Evolutionary conservation across 331 rosid genomes (phyloP).

Genomic region (Telfairia occidentalis): DNA sequence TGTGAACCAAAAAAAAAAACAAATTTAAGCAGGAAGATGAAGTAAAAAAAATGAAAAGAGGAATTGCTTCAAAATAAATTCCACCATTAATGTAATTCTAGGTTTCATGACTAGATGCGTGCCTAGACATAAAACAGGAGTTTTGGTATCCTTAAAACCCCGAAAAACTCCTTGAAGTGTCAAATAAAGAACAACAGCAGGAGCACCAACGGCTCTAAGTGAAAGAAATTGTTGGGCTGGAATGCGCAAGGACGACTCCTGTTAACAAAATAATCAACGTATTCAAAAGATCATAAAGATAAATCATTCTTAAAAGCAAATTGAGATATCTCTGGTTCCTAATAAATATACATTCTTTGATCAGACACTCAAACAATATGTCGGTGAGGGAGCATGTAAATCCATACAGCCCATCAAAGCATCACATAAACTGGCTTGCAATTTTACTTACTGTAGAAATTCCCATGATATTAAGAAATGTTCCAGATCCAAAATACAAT

Average conservation of each 20-base stretch:
- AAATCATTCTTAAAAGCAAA: not conserved
- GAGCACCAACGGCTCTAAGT: slow-evolving; percentile 89
- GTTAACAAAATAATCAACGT: slow-evolving; percentile 19
- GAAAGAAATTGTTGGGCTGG: slow-evolving; percentile 60
- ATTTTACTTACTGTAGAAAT: slow-evolving; percentile 49
- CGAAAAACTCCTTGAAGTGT: slow-evolving; percentile 98
- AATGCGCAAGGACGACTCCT: slow-evolving; percentile 56
- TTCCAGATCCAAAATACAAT: slow-evolving; percentile 58
- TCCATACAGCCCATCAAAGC: not conserved
- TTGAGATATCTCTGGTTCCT: not conserved
- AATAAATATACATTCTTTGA: not conserved
- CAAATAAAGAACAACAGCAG: slow-evolving; percentile 89
- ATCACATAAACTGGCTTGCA: not conserved
- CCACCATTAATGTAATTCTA: slow-evolving; percentile 7
- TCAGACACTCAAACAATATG: not conserved
- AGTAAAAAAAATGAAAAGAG: slow-evolving; percentile 10
- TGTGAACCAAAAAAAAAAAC: slow-evolving; percentile 23
- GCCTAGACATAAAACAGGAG: slow-evolving; percentile 87
- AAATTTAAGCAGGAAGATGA: slow-evolving; percentile 2
- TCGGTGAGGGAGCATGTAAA: not conserved
- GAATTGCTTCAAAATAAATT: not conserved
- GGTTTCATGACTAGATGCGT: slow-evolving; percentile 26
- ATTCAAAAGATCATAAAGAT: not conserved
- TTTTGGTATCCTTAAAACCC: slow-evolving; percentile 91
- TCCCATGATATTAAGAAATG: slow-evolving; percentile 64